Conservation (phyloP, 1,284 basidiomycete genomes). For the Naganishia sp. region DNA sequence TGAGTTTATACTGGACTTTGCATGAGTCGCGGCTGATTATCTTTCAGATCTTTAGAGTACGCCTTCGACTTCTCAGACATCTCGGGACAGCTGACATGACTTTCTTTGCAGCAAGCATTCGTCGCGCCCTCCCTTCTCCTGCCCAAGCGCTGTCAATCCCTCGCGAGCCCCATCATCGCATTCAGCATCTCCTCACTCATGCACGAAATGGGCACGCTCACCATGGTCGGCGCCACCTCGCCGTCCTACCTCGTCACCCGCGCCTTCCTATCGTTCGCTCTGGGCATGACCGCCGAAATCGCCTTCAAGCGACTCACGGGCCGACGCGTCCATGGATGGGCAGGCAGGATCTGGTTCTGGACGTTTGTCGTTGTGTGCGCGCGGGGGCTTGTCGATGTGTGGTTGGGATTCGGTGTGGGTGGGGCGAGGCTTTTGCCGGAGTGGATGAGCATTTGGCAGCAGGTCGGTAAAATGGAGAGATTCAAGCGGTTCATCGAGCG, state of each 20-base stretch:
- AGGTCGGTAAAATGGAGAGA: background rate
- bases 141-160: conserved; percentile 37
- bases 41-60: conserved; percentile 43
- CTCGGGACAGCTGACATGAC: background rate
- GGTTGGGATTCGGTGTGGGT: conserved; percentile 46
- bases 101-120: conserved; percentile 36
- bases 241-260: conserved; percentile 37
- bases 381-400: conserved; percentile 39
- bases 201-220: conserved; percentile 47
- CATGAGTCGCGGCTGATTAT: background rate
- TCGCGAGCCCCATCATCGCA: conserved; percentile 40
- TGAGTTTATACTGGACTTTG: background rate
- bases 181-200: conserved; percentile 48
- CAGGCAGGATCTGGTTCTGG: conserved; percentile 49
- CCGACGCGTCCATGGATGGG: conserved; percentile 42
- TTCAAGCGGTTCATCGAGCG: background rate
- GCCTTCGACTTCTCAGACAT: conserved; percentile 23
- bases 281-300: conserved; percentile 45
- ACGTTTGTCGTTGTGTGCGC: conserved; percentile 38
- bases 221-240: conserved; percentile 44
- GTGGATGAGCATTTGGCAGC: conserved; percentile 23
- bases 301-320: conserved; percentile 44
- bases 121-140: conserved; percentile 38
- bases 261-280: conserved; percentile 46
- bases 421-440: conserved; percentile 34